Evolutionary conservation across 2,329 filamentous ascomycete genomes (phyloP), one percentile per base, ranked within the genome.

Genomic region (Fragosphaeria purpurea): DNA sequence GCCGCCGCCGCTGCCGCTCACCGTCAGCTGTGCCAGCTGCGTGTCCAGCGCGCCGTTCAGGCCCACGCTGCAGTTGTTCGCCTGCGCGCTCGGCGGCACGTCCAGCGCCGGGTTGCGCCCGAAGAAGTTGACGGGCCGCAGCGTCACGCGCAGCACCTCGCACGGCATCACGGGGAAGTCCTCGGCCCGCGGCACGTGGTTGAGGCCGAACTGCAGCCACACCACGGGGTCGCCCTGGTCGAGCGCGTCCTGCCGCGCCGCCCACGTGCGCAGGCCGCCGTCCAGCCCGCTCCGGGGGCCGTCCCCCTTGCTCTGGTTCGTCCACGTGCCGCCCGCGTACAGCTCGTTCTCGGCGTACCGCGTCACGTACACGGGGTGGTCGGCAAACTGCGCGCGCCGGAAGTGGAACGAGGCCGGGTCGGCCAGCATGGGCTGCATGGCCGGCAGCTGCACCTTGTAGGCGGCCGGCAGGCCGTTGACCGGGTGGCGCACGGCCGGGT

Each of bases 131-230:
- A 72, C 70, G 0, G 76, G 75, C 58, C 75, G 77, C 47, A 79
- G 60, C 0, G 65, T 63, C 0, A 79, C 72, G 51, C 66, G 66
- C 56, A 79, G 65, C 49, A 68, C 74, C 60, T 85, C 82, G 53
- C 69, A 73, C 0, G 81, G 82, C 82, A 85, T 85, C 5, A 85
- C 78, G 0, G 80, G 82, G 69, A 82, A 85, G 58, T 85, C 82
- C 57, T 85, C 82, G 9, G 77, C 72, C 0, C 81, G 69, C 0
- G 81, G 80, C 31, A 82, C 77, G 56, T 85, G 82, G 37, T 82
- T 85, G 32, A 82, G 75, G 13, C 81, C 70, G 58, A 74, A 74
- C 4, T 77, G 74, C 13, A 79, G 71, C 75, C 76, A 82, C 5
- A 82, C 64, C 1, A 82, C 75, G 3, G 74, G 70, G 61, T 62